Evolutionary conservation across 768 basidiomycete genomes (phyloP).

Genomic region (Suillus subluteus): DNA sequence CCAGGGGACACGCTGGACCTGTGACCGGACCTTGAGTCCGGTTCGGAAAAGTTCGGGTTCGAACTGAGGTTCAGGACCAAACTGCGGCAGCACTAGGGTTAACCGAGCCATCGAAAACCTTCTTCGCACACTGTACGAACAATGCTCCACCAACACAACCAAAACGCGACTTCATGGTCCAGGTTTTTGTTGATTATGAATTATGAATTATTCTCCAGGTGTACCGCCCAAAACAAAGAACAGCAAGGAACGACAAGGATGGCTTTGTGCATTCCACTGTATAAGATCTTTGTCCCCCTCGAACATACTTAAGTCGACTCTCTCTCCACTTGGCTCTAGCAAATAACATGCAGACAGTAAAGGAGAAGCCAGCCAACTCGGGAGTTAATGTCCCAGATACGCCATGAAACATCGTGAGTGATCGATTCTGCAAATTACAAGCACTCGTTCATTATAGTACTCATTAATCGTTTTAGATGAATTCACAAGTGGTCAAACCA

Average conservation of each 20-base stretch:
- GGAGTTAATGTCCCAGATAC: not conserved
- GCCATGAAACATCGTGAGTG: not conserved
- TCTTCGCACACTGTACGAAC: too few species aligned
- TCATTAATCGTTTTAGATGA: not conserved
- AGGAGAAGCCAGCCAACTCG: not conserved
- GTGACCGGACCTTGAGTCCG: too few species aligned
- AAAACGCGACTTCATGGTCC: not conserved
- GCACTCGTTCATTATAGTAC: not conserved
- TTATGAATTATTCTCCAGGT: not conserved
- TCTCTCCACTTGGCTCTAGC: not conserved
- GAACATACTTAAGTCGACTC: not conserved
- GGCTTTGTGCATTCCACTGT: not conserved
- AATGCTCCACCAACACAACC: too few species aligned
- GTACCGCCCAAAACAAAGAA: not conserved
- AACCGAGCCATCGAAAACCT: too few species aligned
- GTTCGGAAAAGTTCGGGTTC: too few species aligned
- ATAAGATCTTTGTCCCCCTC: not conserved
- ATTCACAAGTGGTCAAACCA: not conserved
- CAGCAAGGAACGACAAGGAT: not conserved
- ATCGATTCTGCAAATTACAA: not conserved
- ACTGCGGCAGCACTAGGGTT: too few species aligned
- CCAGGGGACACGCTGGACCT: too few species aligned
- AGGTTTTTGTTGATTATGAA: not conserved
- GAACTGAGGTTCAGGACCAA: too few species aligned
- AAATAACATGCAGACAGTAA: not conserved